phyloP scores from a whole-genome alignment of 176 grass and related monocot species.

The Coix lacrymajobi region DNA sequence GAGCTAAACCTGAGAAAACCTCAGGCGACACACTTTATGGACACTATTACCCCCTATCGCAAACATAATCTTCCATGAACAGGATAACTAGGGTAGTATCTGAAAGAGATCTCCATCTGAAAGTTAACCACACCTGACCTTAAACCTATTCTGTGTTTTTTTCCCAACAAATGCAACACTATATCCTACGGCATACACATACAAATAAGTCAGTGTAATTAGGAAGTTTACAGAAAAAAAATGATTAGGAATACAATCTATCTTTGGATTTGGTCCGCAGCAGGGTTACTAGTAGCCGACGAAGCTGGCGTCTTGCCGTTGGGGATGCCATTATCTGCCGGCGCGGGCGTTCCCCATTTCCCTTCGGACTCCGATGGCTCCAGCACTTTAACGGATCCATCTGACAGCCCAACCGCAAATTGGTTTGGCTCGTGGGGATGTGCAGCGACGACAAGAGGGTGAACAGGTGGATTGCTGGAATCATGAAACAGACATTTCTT shows the following conservation, averaged over 20 bases:
- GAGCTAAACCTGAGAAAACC: slow-evolving; percentile 27
- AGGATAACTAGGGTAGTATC: slow-evolving; percentile 12
- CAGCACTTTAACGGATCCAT: slow-evolving; percentile 82
- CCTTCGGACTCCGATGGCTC: slow-evolving; percentile 74
- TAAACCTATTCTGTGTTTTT: slow-evolving; percentile 22
- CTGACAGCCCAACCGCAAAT: slow-evolving; percentile 81
- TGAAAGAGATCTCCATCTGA: not conserved
- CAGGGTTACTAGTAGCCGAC: slow-evolving; percentile 52
- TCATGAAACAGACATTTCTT: slow-evolving; percentile 26
- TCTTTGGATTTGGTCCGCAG: slow-evolving; percentile 68
- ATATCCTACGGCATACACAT: slow-evolving; percentile 39
- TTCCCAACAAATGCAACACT: slow-evolving; percentile 29
- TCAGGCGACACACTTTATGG: slow-evolving; percentile 28
- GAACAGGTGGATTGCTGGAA: slow-evolving; percentile 58
- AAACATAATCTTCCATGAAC: slow-evolving; percentile 9
- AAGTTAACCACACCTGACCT: slow-evolving; percentile 22
- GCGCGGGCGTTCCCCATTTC: slow-evolving; percentile 67
- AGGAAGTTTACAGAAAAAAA: slow-evolving; percentile 32
- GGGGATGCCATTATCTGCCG: slow-evolving; percentile 48
- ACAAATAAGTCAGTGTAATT: slow-evolving; percentile 37
- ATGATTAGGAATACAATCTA: slow-evolving; percentile 30
- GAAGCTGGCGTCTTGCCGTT: slow-evolving; percentile 52
- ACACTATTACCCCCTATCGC: slow-evolving; percentile 21
- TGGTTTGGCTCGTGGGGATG: slow-evolving; percentile 91
- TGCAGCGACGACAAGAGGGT: slow-evolving; percentile 59